Conservation (phyloP, 1,139 yeast genomes). For the Geotrichum cucujoidarum region DNA sequence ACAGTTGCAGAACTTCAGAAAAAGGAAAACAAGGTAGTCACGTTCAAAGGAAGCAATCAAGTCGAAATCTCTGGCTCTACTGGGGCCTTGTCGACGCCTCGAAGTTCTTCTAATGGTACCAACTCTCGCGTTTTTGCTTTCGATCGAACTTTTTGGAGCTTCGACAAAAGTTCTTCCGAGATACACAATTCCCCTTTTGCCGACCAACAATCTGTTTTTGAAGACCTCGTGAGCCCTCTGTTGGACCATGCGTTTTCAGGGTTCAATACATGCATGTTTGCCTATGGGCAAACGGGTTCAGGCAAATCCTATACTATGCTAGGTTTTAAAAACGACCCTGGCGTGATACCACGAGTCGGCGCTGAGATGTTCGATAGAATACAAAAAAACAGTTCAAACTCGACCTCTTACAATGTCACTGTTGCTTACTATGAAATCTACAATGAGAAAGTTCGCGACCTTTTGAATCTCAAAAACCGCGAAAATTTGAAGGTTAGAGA, state of each 20-base stretch:
- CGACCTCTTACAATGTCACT: constrained; percentile 34
- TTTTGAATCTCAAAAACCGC: constrained; percentile 40
- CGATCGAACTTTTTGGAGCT: constrained; percentile 13
- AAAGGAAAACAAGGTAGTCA: constrained; percentile 1
- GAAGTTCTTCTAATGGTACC: constrained; percentile 2
- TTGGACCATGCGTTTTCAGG: constrained; percentile 43
- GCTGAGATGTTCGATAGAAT: constrained; percentile 11
- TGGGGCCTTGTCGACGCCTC: not conserved
- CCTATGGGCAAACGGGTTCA: constrained; percentile 87
- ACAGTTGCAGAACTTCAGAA: constrained; percentile 10
- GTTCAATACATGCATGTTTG: constrained; percentile 77
- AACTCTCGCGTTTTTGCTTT: constrained; percentile 10
- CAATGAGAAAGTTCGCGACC: constrained; percentile 78
- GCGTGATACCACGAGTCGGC: constrained; percentile 15
- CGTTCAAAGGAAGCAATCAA: not conserved
- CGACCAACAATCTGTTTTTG: constrained; percentile 7
- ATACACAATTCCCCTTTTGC: not conserved
- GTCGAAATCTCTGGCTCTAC: constrained; percentile 5
- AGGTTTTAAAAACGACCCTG: constrained; percentile 45
- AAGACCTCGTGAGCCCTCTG: constrained; percentile 7
- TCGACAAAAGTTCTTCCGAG: not conserved
- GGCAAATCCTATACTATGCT: constrained; percentile 87
- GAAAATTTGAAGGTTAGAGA: constrained; percentile 69
- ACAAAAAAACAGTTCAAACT: not conserved
- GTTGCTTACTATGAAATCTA: constrained; percentile 83